These are phyloP conservation scores for Dothidotthia symphoricarpi DNA, from an alignment of 2,329 filamentous ascomycete species.

Conservation along the genomic window DNA sequence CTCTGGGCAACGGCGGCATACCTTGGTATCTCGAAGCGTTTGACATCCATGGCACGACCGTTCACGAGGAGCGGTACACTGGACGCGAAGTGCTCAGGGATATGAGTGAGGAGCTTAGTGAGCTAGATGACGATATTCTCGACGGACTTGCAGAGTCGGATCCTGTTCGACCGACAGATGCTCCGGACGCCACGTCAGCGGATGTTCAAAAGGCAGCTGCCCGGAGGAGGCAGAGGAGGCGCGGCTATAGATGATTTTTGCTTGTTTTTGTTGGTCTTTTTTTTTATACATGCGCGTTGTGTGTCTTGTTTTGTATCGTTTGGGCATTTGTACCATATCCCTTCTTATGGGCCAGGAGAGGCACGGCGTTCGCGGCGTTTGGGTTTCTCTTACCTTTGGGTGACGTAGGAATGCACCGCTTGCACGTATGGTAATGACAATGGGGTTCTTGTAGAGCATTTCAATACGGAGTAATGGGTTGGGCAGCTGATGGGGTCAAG, in stretches of 20 bases:
- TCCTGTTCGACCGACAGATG: conserved; percentile 27
- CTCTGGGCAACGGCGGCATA: conserved; percentile 62
- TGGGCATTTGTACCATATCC: conserved; percentile 22
- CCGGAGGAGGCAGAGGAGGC: conserved; percentile 33
- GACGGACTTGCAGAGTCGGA: conserved; percentile 55
- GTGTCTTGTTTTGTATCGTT: conserved; percentile 18
- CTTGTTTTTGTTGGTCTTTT: conserved; percentile 5
- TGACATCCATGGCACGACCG: conserved; percentile 74
- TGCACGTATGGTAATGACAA: background rate
- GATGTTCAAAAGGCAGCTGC: conserved; percentile 29
- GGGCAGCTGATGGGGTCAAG: background rate
- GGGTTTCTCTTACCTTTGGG: background rate
- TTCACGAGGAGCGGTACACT: conserved; percentile 69
- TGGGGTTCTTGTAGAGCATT: conserved; percentile 12
- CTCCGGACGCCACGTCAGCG: conserved; percentile 23
- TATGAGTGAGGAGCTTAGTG: conserved; percentile 84
- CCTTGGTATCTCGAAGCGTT: conserved; percentile 86
- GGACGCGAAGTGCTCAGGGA: conserved; percentile 68
- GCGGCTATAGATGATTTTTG: conserved; percentile 20
- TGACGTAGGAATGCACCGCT: background rate
- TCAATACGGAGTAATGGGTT: conserved; percentile 20
- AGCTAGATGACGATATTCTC: conserved; percentile 88
- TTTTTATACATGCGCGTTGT: conserved; percentile 6
- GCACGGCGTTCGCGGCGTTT: conserved; percentile 1
- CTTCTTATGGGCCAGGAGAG: background rate